Evolutionary conservation across 805 yeast species (phyloP).

Genomic region (Jamesozyma piceae): DNA sequence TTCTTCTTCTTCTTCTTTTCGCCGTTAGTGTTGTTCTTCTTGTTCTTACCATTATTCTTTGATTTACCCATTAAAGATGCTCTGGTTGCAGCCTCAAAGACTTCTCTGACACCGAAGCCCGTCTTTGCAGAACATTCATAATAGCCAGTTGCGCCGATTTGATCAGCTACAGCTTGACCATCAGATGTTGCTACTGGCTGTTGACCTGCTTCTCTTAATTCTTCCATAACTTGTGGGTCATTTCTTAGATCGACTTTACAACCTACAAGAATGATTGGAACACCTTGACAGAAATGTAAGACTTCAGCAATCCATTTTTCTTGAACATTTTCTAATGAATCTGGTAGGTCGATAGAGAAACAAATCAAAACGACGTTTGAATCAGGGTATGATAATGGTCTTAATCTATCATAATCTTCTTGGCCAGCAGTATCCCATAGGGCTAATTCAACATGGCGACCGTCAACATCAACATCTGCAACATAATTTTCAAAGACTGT

Average conservation of each 20-base stretch:
- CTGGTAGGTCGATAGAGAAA: conserved; percentile 85
- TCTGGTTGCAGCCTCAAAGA: conserved; percentile 85
- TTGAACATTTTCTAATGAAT: conserved; percentile 85
- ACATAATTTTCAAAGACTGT: conserved; percentile 96
- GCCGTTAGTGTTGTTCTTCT: conserved; percentile 23
- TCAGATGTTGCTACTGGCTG: conserved; percentile 74
- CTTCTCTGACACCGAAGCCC: conserved; percentile 87
- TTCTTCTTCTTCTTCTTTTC: conserved; percentile 57
- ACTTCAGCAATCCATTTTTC: conserved; percentile 96
- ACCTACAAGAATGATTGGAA: conserved; percentile 86
- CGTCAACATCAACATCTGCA: conserved; percentile 88
- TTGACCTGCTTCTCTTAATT: conserved; percentile 62
- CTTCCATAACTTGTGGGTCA: conserved; percentile 69
- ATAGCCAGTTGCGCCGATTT: conserved; percentile 79
- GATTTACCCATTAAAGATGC: conserved; percentile 67
- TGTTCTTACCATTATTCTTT: conserved; percentile 16
- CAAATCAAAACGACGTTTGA: conserved; percentile 86
- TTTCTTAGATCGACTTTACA: conserved; percentile 85
- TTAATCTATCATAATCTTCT: conserved; percentile 90
- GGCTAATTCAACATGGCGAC: conserved; percentile 86
- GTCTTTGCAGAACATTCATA: conserved; percentile 89
- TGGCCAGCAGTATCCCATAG: conserved; percentile 98
- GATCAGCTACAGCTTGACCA: conserved; percentile 80
- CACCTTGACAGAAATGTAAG: conserved; percentile 86
- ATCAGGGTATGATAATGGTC: conserved; percentile 88